phyloP scores from a whole-genome alignment of 768 basidiomycete genomes.

The Leccinum subgranulosum region DNA sequence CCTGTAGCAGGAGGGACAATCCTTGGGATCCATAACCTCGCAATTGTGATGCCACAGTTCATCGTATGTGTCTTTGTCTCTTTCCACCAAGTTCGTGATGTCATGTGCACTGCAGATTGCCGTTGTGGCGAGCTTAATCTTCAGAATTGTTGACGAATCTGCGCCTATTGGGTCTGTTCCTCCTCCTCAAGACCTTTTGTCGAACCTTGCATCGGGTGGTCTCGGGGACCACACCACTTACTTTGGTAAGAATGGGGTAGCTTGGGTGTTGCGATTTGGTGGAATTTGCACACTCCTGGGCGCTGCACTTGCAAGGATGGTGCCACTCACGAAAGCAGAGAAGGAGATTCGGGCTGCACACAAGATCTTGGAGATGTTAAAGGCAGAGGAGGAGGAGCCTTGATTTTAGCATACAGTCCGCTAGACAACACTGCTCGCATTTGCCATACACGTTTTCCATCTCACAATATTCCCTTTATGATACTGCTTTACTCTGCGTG shows the following conservation, averaged over 20 bases:
- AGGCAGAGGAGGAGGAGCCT: slow-evolving; percentile 52
- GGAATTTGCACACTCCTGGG: slow-evolving; percentile 82
- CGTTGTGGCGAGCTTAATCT: slow-evolving; percentile 81
- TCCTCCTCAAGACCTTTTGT: slow-evolving; percentile 31
- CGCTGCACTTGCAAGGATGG: slow-evolving; percentile 73
- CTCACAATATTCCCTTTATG: background rate
- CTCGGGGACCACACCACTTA: slow-evolving; percentile 54
- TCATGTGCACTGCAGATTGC: slow-evolving; percentile 58
- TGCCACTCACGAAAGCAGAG: slow-evolving; percentile 88
- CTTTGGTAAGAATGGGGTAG: slow-evolving; percentile 84
- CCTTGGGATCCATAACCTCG: slow-evolving; percentile 91
- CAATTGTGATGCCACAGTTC: slow-evolving; percentile 94
- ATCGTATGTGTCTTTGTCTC: slow-evolving; percentile 53
- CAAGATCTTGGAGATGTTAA: slow-evolving; percentile 73
- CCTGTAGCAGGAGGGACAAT: slow-evolving; percentile 85
- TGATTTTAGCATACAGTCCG: slow-evolving; percentile 23
- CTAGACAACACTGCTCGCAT: slow-evolving; percentile 15
- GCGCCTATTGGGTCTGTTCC: slow-evolving; percentile 8
- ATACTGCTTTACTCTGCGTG: background rate
- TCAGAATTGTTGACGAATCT: slow-evolving; percentile 70
- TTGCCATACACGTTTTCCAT: slow-evolving; percentile 4
- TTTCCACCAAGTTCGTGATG: background rate
- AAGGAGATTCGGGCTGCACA: slow-evolving; percentile 83
- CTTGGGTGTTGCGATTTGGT: slow-evolving; percentile 92
- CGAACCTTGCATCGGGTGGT: slow-evolving; percentile 3